Conservation (phyloP, 441 rosid species). For the Populus hybrid region DNA sequence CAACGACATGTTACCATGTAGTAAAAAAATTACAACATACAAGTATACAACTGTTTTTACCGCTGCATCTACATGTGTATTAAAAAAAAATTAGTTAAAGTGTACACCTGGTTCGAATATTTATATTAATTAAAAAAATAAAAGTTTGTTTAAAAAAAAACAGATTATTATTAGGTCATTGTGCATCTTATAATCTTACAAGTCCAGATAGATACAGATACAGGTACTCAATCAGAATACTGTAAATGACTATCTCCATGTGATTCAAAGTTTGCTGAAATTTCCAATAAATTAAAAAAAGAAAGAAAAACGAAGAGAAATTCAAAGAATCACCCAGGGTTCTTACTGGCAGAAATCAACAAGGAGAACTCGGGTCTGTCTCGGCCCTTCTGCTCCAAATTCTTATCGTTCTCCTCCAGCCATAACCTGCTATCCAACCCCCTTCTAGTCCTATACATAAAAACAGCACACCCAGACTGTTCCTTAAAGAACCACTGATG, state of each 20-base stretch:
- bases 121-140: no score
- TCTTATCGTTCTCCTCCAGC: conserved; percentile 52
- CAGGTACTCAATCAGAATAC: neutral
- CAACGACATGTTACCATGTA: no score
- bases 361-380: conserved; percentile 49
- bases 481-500: conserved; percentile 76
- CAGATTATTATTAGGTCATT: no score
- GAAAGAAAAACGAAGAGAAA: neutral
- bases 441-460: conserved; percentile 82
- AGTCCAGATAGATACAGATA: neutral
- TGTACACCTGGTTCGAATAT: accelerated
- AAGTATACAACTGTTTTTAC: no score
- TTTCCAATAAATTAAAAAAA: neutral
- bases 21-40: no score
- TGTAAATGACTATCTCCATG: neutral
- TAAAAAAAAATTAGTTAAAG: no score
- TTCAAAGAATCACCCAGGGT: conserved; percentile 21
- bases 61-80: no score
- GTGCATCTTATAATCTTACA: no score
- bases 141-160: no score
- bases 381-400: conserved; percentile 28
- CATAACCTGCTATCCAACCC: conserved; percentile 83
- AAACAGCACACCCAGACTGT: conserved; percentile 52
- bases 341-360: conserved; percentile 60
- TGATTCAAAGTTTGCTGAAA: no score